Percentiles rank a stretch among this genome's conserved stretches.
Evolutionary conservation across 2,329 filamentous ascomycete species (phyloP).

Genomic region (Fusarium nisikadoi): DNA sequence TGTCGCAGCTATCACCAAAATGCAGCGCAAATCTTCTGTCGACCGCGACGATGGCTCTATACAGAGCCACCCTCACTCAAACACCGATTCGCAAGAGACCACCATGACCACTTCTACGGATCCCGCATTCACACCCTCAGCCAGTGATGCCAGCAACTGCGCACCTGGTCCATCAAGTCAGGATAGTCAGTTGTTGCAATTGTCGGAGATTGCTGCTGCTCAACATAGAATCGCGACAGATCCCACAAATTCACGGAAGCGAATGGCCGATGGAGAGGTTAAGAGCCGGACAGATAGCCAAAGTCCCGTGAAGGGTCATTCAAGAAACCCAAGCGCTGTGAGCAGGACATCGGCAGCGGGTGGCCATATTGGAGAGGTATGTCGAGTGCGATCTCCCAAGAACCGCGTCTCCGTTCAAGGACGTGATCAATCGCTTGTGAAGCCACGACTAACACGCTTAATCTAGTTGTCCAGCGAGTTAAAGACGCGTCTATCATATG

Average conservation of each 20-base stretch:
- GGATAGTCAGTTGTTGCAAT: conserved; percentile 65
- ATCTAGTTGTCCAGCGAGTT: conserved; percentile 79
- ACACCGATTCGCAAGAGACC: conserved; percentile 41
- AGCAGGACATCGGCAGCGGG: conserved; percentile 68
- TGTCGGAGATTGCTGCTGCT: conserved; percentile 68
- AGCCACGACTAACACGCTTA: conserved; percentile 29
- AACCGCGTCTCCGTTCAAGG: neutral
- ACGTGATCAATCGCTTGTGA: neutral
- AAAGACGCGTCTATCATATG: conserved; percentile 86
- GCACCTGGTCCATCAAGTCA: conserved; percentile 53
- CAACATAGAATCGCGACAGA: conserved; percentile 60
- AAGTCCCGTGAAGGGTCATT: conserved; percentile 68
- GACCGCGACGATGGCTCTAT: conserved; percentile 43
- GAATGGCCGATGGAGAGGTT: conserved; percentile 79
- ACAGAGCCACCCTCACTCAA: conserved; percentile 41
- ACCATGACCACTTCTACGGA: conserved; percentile 41
- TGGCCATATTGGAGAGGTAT: conserved; percentile 82
- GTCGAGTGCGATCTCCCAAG: conserved; percentile 40
- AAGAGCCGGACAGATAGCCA: conserved; percentile 63
- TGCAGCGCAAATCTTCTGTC: conserved; percentile 32
- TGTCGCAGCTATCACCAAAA: conserved; percentile 17
- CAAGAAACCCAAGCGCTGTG: conserved; percentile 76
- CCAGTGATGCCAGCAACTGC: conserved; percentile 39
- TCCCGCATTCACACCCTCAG: conserved; percentile 41
- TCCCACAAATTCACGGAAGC: conserved; percentile 66